Evolutionary conservation across 805 yeast species (phyloP).

Genomic region (Yarrowia sp.): DNA sequence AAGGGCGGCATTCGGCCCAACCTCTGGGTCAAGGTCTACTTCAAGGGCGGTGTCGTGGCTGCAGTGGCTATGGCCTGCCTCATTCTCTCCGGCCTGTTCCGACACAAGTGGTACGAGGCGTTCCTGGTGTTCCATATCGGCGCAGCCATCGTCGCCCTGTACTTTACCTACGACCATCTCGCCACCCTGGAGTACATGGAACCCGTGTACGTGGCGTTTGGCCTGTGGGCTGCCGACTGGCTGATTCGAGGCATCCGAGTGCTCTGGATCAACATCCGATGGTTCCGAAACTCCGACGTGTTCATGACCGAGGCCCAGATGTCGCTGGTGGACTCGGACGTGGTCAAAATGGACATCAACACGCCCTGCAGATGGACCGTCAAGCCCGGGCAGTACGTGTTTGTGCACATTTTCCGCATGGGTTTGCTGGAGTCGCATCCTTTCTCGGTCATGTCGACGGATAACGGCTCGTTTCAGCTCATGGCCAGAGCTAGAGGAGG

Average conservation of each 20-base stretch:
- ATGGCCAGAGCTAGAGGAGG: conserved; percentile 62
- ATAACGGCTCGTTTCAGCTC: conserved; percentile 56
- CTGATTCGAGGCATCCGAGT: conserved; percentile 62
- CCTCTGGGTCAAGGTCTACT: conserved; percentile 42
- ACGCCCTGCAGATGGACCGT: conserved; percentile 63
- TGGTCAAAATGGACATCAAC: conserved; percentile 59
- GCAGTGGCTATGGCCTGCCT: conserved; percentile 51
- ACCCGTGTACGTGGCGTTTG: conserved; percentile 62
- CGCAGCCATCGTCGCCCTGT: conserved; percentile 62
- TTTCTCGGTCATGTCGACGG: conserved; percentile 59
- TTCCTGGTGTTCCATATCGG: conserved; percentile 64
- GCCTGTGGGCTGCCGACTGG: conserved; percentile 74
- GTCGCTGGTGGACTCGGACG: conserved; percentile 54
- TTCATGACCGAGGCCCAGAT: conserved; percentile 50
- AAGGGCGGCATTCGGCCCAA: conserved; percentile 20
- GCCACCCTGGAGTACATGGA: conserved; percentile 60
- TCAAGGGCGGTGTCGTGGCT: conserved; percentile 51
- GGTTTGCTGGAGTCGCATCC: conserved; percentile 75
- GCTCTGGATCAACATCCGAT: conserved; percentile 46
- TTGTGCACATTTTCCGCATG: conserved; percentile 57
- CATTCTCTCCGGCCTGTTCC: conserved; percentile 55
- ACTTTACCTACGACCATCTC: conserved; percentile 65
- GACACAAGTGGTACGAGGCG: conserved; percentile 63
- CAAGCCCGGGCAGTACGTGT: conserved; percentile 68
- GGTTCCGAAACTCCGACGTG: conserved; percentile 19